Evolutionary conservation across 805 yeast genomes (phyloP), one percentile per base, ranked within the genome.

Genomic region (Kodamaea kaohsiungensis): DNA sequence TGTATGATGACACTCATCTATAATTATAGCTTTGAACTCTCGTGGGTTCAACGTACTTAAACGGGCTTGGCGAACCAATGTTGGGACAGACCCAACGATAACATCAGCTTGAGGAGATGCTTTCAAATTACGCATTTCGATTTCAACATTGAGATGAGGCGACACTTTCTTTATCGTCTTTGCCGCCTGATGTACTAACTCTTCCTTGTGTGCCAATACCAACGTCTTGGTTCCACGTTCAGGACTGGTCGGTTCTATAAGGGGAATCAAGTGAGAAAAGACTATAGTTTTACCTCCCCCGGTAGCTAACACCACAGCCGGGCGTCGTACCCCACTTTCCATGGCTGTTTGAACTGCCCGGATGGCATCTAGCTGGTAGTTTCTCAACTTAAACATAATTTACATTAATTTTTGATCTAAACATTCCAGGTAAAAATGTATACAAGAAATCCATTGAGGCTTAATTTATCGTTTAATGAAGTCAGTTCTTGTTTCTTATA

Each of bases 281-380:
- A 89, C 84, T 10, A 91, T 90, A 0, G 98, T 92, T 62, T 92
- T 92, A 4, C 98, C 98, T 10, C 96, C 95, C 0, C 98, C 98
- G 0, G 98, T 93, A 12, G 97, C 96, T 39, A 92, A 68, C 27
- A 91, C 87, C 1, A 91, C 91, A 0, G 93, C 97, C 0, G 91
- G 81, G 48, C 95, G 74, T 16, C 77, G 68, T 1, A 68, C 60
- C 0, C 86, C 85, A 2, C 60, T 30, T 0, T 69, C 61, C 1
- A 87, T 65, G 0, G 89, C 79, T 0, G 67, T 59, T 1, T 84
- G 60, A 35, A 92, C 84, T 0, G 76, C 66, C 1, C 79, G 65
- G 1, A 91, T 80, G 50, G 96, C 92, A 45, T 87, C 85, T 25
- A 77, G 69, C 65, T 92, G 98, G 65, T 92, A 92, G 48, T 69